Evolutionary conservation across 164 flowering plant genomes (phyloP).

Genomic region (Euptelea pleiosperma): DNA sequence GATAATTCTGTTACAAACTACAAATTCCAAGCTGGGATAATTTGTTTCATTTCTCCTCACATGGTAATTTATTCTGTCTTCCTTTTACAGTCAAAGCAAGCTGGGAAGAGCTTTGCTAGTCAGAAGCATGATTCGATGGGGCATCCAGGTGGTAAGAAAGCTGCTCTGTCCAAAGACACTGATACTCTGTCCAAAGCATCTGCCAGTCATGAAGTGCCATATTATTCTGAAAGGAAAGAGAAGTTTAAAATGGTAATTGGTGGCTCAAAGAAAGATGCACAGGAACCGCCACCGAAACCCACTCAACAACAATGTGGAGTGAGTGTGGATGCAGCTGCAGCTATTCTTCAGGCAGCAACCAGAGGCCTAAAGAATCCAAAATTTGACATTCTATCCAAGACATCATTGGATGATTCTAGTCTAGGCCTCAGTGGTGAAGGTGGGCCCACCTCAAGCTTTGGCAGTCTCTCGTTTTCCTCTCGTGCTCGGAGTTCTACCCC

Average conservation of each 20-base stretch:
- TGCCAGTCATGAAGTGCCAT: conserved; percentile 39
- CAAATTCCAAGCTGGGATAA: neutral
- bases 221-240: conserved; percentile 66
- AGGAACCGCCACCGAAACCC: conserved; percentile 46
- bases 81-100: conserved; percentile 49
- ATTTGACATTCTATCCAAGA: conserved; percentile 34
- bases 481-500: conserved; percentile 22
- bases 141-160: conserved; percentile 35
- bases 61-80: neutral
- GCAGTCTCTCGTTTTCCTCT: conserved; percentile 24
- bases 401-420: conserved; percentile 28
- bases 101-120: conserved; percentile 31
- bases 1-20: no score
- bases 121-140: conserved; percentile 37
- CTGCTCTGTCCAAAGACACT: conserved; percentile 28
- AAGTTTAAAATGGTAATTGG: conserved; percentile 88
- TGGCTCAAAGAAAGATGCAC: conserved; percentile 67
- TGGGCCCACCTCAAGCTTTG: conserved; percentile 27
- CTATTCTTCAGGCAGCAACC: conserved; percentile 89
- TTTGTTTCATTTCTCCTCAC: neutral
- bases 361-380: conserved; percentile 65
- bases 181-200: conserved; percentile 32
- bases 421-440: conserved; percentile 32
- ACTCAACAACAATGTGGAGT: conserved; percentile 38
- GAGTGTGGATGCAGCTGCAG: conserved; percentile 73